A percentile compares a stretch with the other conserved stretches of the same genome.
Evolutionary conservation across 2,329 filamentous ascomycete genomes (phyloP).

Genomic region (Penicillium griseofulvum): DNA sequence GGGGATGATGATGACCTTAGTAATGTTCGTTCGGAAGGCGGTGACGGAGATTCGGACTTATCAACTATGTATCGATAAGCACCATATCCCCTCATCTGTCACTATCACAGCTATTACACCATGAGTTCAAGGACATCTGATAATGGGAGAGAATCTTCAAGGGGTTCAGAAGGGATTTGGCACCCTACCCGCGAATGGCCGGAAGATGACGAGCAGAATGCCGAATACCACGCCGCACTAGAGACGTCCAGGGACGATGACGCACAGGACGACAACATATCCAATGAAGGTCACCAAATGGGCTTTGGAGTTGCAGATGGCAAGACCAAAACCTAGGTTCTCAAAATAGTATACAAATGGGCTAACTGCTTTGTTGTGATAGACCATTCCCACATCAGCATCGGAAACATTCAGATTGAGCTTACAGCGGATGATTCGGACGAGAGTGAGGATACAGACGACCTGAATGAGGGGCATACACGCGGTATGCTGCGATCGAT

Average conservation of each 20-base stretch:
- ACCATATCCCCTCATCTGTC: not conserved
- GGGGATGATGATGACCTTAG: not conserved
- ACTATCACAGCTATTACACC: conserved; percentile 3
- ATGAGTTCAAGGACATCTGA: conserved; percentile 29
- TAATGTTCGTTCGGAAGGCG: not conserved
- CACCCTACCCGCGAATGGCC: conserved; percentile 40
- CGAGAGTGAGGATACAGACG: conserved; percentile 37
- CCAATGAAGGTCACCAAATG: conserved; percentile 49
- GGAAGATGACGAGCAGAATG: conserved; percentile 34
- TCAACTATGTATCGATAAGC: conserved; percentile 11
- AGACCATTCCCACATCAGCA: conserved; percentile 41
- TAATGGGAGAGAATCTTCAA: conserved; percentile 19
- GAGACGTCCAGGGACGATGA: conserved; percentile 10
- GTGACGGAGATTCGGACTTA: conserved; percentile 3
- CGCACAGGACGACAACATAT: conserved; percentile 11
- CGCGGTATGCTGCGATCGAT: conserved; percentile 23
- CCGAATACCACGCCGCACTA: conserved; percentile 17
- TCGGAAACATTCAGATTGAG: conserved; percentile 33
- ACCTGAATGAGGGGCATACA: conserved; percentile 23
- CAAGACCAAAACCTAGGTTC: not conserved
- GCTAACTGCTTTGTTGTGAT: not conserved
- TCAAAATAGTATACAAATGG: not conserved
- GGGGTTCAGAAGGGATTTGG: conserved; percentile 29
- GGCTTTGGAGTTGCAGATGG: conserved; percentile 38
- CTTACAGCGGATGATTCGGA: conserved; percentile 39